Evolutionary conservation across 108 stramenopile species (phyloP).

Genomic region (Fragilariopsis cylindrus): DNA sequence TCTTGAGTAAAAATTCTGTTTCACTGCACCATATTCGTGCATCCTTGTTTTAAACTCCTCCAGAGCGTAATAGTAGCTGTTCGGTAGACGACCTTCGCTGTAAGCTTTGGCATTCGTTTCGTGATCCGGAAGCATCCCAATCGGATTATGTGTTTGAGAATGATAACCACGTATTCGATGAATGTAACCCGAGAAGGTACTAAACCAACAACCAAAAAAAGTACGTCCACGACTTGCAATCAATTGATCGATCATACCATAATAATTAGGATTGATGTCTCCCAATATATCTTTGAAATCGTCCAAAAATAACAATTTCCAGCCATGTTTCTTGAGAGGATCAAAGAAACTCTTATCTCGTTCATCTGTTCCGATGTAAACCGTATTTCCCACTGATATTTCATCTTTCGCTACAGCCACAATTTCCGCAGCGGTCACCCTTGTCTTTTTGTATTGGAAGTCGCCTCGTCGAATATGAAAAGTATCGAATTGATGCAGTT

Average conservation of each 20-base stretch:
- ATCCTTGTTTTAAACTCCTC: conserved; percentile 51
- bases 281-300: conserved; percentile 61
- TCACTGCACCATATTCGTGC: conserved; percentile 51
- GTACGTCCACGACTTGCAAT: conserved; percentile 62
- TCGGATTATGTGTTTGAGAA: conserved; percentile 20
- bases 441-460: conserved; percentile 79
- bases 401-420: conserved; percentile 46
- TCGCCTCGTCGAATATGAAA: conserved; percentile 85
- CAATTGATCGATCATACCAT: conserved; percentile 93
- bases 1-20: conserved; percentile 53
- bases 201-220: conserved; percentile 49
- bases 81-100: conserved; percentile 48
- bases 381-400: conserved; percentile 50
- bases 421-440: conserved; percentile 56
- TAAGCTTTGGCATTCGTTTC: conserved; percentile 42
- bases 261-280: conserved; percentile 57
- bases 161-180: conserved; percentile 72
- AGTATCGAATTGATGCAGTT: conserved; percentile 56
- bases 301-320: conserved; percentile 74
- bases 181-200: conserved; percentile 62
- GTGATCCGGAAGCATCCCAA: not conserved
- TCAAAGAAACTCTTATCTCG: conserved; percentile 79
- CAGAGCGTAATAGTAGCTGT: conserved; percentile 59
- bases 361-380: conserved; percentile 91
- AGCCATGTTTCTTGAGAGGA: conserved; percentile 58